A percentile compares a stretch with the other conserved stretches of the same genome.
Conservation (phyloP, 1,284 basidiomycete genomes). For the Ceratobasidium sp. region DNA sequence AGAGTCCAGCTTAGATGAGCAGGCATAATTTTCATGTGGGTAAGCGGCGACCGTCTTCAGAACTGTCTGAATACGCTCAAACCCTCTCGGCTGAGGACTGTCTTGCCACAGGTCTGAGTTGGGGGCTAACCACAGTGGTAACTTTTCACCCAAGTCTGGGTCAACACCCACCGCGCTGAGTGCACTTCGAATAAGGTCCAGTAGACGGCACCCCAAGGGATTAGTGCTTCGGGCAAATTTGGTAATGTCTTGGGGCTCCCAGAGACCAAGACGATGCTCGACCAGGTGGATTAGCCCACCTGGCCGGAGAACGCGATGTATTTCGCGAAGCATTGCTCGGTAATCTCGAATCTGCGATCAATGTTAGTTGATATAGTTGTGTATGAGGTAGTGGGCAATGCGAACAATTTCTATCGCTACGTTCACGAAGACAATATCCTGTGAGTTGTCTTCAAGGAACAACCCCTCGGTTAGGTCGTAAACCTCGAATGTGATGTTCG, state of each 20-base stretch:
- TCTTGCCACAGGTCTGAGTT: neutral
- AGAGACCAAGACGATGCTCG: neutral
- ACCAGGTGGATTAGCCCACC: conserved; percentile 19
- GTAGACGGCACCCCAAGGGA: neutral
- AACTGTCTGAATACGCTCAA: neutral
- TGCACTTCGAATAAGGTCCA: neutral
- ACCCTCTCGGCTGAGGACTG: neutral
- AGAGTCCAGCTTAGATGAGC: conserved; percentile 5
- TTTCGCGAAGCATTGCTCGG: conserved; percentile 11
- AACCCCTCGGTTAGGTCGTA: conserved; percentile 1
- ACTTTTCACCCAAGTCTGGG: neutral
- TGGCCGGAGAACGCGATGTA: conserved; percentile 9
- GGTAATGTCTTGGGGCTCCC: neutral
- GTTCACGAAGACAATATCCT: neutral
- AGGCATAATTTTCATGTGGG: conserved; percentile 8
- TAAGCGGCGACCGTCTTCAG: neutral
- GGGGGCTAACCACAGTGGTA: conserved; percentile 5
- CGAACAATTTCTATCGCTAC: neutral
- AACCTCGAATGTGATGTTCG: conserved; percentile 2
- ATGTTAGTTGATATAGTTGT: neutral
- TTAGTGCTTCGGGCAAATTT: neutral
- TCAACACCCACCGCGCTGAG: conserved; percentile 2
- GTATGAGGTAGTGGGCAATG: neutral
- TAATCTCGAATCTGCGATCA: conserved; percentile 22
- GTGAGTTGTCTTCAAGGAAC: neutral